Percentiles rank a stretch among this genome's conserved stretches.
These are phyloP conservation scores for Chrysoporthe cubensis DNA, from an alignment of 2,329 filamentous ascomycete species.

Conservation along the genomic window DNA sequence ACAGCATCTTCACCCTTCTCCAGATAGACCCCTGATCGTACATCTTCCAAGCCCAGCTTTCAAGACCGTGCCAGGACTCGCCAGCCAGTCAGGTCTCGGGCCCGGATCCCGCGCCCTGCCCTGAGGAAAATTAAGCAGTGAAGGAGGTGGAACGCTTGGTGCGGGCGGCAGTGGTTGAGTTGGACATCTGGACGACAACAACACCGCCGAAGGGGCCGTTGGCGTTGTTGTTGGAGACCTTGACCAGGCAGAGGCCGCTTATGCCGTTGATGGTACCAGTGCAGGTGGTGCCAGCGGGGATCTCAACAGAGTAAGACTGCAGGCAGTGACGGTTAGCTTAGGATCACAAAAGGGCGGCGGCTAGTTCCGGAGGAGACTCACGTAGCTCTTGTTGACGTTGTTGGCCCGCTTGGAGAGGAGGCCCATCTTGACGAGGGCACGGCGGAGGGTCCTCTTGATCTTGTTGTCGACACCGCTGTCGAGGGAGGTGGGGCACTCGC, in stretches of 20 bases:
- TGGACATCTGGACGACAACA: conserved; percentile 31
- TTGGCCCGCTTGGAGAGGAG: conserved; percentile 30
- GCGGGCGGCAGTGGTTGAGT: conserved; percentile 12
- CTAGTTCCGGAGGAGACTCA: background rate
- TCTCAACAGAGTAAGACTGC: conserved; percentile 13
- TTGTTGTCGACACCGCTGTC: conserved; percentile 20
- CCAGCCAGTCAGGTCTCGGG: background rate
- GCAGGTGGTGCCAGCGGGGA: conserved; percentile 32
- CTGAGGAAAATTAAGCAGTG: background rate
- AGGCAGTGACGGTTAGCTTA: conserved; percentile 3
- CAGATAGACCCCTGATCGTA: background rate
- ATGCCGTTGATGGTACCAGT: conserved; percentile 27
- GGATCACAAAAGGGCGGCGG: background rate
- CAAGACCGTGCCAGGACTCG: background rate
- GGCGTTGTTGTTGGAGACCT: conserved; percentile 33
- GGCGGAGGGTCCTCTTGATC: conserved; percentile 16
- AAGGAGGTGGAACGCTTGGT: conserved; percentile 18
- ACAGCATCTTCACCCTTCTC: background rate
- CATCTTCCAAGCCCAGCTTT: background rate
- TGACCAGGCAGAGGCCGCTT: conserved; percentile 31
- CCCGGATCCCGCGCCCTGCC: background rate
- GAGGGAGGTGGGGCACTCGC: conserved; percentile 28
- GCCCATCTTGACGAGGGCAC: conserved; percentile 25
- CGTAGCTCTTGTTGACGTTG: conserved; percentile 30
- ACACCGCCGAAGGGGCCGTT: conserved; percentile 31